phyloP scores from a whole-genome alignment of 2,329 filamentous ascomycete species.

The Aureobasidium namibiae region DNA sequence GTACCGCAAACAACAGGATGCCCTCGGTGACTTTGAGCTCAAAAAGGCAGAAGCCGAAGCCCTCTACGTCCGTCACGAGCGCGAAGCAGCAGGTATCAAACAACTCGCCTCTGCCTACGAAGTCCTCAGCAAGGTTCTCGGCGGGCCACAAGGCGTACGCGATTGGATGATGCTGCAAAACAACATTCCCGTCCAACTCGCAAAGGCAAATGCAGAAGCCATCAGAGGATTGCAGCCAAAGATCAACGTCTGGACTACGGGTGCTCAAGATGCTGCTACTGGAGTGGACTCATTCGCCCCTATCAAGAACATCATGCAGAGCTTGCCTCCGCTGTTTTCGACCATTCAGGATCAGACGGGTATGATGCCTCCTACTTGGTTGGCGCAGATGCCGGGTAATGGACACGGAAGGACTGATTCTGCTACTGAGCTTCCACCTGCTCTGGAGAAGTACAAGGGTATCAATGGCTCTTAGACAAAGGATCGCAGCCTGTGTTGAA shows the following conservation, averaged over 20 bases:
- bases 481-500: too few relatives aligned
- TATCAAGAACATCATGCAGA: slow-evolving; percentile 77
- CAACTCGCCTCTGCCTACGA: slow-evolving; percentile 77
- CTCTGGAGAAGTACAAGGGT: neutral
- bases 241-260: slow-evolving; percentile 87
- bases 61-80: slow-evolving; percentile 51
- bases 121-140: slow-evolving; percentile 64
- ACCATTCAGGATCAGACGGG: slow-evolving; percentile 88
- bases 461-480: neutral
- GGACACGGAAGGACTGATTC: slow-evolving; percentile 18
- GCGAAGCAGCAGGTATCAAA: slow-evolving; percentile 66
- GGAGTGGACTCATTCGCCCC: slow-evolving; percentile 50
- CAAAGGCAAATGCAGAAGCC: slow-evolving; percentile 67
- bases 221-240: slow-evolving; percentile 74
- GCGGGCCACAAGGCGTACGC: slow-evolving; percentile 68
- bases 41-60: slow-evolving; percentile 51
- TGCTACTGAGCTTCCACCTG: slow-evolving; percentile 21
- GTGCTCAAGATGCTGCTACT: slow-evolving; percentile 35
- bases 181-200: slow-evolving; percentile 68
- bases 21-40: slow-evolving; percentile 33
- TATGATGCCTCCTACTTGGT: slow-evolving; percentile 69
- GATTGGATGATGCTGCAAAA: slow-evolving; percentile 85
- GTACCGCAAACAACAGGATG: slow-evolving; percentile 37
- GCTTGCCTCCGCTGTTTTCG: slow-evolving; percentile 69
- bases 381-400: slow-evolving; percentile 43